Base-by-base conservation (phyloP, 2,329 filamentous ascomycete genomes). In the Aspergillus sp. region DNA sequence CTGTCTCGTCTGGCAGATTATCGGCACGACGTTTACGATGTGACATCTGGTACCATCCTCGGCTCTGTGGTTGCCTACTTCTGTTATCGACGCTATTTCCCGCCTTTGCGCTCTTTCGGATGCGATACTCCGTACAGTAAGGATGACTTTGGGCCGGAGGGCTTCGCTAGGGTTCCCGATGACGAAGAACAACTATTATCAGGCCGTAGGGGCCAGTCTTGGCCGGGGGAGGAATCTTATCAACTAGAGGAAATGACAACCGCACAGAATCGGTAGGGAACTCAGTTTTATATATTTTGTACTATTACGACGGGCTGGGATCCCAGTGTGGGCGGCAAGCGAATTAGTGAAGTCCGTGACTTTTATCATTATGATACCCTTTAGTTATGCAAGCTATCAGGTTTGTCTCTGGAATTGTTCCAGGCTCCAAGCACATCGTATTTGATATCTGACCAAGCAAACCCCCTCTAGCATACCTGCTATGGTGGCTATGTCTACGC, bases 1-100 rank as follows among this genome's bases (percentile, higher is more conserved):
- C 82, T 86, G 41, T 85, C 82, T 5, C 77, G 85, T n/a, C 74
- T 85, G 37, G 84, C 85, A 58, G 85, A 88, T 64, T 88, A 88
- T 66, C 75, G 85, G 25, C 85, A 88, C 60, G 85, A 87, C 69
- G 82, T 87, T 2, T 86, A 82, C 57, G 85, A 88, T 69, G 84
- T 88, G 5, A 82, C 81, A 3, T 75, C 75, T 6, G 85, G 85
- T 0, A 81, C 79, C 15, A 53, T 82, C 19, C 67, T 88, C 6
- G 85, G 86, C 0, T 74, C 85, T 31, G 55, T 73, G 2, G 75
- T 87, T 3, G 80, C 84, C 14, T 83, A 80, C 68, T 82, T 84
- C 60, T 83, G 82, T 7, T 88, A 87, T 68, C 75, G 84, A 54
- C 75, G 85, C 50, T 87, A 87, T 66, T 88, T 83, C 66, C 85